Conservation (phyloP, 768 basidiomycete species). For the Kwoniella heveanensis region DNA sequence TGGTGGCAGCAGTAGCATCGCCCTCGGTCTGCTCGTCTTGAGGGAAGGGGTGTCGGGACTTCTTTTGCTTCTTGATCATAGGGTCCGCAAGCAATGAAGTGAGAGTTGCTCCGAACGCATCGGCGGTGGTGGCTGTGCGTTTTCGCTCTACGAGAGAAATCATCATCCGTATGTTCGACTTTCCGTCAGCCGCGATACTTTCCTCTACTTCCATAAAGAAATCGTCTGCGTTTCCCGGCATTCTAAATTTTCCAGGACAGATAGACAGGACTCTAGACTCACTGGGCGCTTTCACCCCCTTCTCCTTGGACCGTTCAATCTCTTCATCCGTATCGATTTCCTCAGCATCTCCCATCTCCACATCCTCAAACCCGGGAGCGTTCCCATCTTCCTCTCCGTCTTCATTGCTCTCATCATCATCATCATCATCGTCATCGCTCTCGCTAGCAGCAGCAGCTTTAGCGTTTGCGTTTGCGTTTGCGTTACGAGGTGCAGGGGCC, state of each 20-base stretch:
- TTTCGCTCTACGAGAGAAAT: slow-evolving; percentile 48
- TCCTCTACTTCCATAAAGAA: too few relatives aligned
- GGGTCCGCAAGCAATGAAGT: slow-evolving; percentile 51
- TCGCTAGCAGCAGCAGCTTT: neutral
- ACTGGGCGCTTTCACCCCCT: slow-evolving; percentile 30
- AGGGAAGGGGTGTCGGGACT: neutral
- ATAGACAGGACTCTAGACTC: neutral
- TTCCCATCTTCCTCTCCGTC: slow-evolving; percentile 32
- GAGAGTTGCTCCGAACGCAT: slow-evolving; percentile 54
- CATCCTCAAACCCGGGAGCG: slow-evolving; percentile 32
- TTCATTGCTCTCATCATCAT: neutral
- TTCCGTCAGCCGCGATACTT: neutral
- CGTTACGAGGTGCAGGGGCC: too few relatives aligned
- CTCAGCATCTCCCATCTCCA: slow-evolving; percentile 32
- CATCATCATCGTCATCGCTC: neutral
- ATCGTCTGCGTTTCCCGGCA: too few relatives aligned
- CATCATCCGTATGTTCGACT: neutral
- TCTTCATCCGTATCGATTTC: slow-evolving; percentile 49
- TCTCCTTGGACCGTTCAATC: slow-evolving; percentile 46
- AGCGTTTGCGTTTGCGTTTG: slow-evolving; percentile 19
- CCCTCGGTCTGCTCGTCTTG: slow-evolving; percentile 2
- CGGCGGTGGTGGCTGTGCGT: slow-evolving; percentile 51
- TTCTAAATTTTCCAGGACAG: too few relatives aligned
- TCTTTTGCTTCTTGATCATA: slow-evolving; percentile 18
- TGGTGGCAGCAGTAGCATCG: neutral